A percentile compares a stretch with the other conserved stretches of the same genome.
These are phyloP conservation scores for Carex littledalei DNA, from an alignment of 176 grass and related monocot species.

Conservation along the genomic window DNA sequence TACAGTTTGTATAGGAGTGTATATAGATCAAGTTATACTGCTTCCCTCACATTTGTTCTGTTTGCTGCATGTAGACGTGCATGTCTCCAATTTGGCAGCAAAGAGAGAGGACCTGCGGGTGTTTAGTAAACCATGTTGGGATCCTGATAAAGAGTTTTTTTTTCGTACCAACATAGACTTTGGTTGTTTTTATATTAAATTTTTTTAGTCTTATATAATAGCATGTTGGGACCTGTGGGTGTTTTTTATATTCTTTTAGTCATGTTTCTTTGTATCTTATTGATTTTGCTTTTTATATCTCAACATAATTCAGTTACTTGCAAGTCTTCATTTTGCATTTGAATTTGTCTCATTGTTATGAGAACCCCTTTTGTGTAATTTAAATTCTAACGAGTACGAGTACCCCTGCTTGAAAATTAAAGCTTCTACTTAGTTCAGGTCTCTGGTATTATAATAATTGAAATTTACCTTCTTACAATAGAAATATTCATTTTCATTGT, in stretches of 20 bases:
- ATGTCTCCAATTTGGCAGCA: not conserved
- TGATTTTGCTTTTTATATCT: too few species aligned
- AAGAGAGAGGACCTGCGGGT: not conserved
- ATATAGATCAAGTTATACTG: not conserved
- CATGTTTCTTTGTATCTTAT: not conserved
- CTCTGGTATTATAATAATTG: not conserved
- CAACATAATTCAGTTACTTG: not conserved
- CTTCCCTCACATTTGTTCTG: not conserved
- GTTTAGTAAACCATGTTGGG: not conserved
- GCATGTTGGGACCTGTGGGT: too few species aligned
- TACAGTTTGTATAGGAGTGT: conserved; percentile 8
- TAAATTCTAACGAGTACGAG: too few species aligned
- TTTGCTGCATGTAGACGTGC: not conserved
- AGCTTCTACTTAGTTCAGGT: too few species aligned
- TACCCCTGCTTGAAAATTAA: not conserved
- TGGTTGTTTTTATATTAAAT: not conserved
- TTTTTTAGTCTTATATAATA: too few species aligned
- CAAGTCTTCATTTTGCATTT: not conserved
- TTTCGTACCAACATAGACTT: not conserved
- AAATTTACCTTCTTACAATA: not conserved
- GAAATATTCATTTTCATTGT: not conserved
- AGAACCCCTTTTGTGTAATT: not conserved
- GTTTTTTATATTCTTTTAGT: too few species aligned
- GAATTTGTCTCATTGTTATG: not conserved
- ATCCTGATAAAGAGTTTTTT: not conserved